phyloP scores from a whole-genome alignment of 257 asterid genomes.

The Petunia secreta region DNA sequence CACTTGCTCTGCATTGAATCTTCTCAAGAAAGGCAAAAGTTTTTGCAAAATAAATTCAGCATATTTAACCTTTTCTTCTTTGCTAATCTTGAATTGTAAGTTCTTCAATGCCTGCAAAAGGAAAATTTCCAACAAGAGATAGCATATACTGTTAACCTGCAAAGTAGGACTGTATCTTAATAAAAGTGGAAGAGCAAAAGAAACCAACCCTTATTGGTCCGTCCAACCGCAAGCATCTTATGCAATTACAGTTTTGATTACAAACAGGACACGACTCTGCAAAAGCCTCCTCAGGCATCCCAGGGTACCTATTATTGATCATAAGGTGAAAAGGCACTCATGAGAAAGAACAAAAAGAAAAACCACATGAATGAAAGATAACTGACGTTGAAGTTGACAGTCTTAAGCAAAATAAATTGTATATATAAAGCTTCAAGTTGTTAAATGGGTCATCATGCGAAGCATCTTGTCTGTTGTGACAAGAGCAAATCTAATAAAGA shows the following conservation, averaged over 20 bases:
- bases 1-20: constrained; percentile 59
- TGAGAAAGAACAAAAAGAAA: constrained; percentile 1
- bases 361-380: constrained; percentile 2
- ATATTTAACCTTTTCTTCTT: constrained; percentile 50
- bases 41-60: constrained; percentile 55
- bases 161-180: constrained; percentile 3
- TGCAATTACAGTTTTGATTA: constrained; percentile 81
- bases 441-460: not conserved
- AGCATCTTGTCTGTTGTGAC: constrained; percentile 4
- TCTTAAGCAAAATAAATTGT: not conserved
- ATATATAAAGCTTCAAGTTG: not conserved
- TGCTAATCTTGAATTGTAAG: constrained; percentile 34
- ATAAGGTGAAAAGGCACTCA: constrained; percentile 21
- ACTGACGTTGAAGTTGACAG: not conserved
- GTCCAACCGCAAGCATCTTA: constrained; percentile 75
- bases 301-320: constrained; percentile 72
- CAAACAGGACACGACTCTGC: constrained; percentile 86
- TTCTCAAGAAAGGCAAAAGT: constrained; percentile 78
- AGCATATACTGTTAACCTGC: not conserved
- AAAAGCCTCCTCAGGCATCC: constrained; percentile 65
- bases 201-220: constrained; percentile 57
- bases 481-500: constrained; percentile 4
- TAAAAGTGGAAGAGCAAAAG: constrained; percentile 16
- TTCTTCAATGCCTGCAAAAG: constrained; percentile 33
- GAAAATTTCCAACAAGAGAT: not conserved